Percentiles rank a stretch among this genome's conserved stretches.
Conservation (phyloP, 768 basidiomycete genomes). For the Podaxis sp. region DNA sequence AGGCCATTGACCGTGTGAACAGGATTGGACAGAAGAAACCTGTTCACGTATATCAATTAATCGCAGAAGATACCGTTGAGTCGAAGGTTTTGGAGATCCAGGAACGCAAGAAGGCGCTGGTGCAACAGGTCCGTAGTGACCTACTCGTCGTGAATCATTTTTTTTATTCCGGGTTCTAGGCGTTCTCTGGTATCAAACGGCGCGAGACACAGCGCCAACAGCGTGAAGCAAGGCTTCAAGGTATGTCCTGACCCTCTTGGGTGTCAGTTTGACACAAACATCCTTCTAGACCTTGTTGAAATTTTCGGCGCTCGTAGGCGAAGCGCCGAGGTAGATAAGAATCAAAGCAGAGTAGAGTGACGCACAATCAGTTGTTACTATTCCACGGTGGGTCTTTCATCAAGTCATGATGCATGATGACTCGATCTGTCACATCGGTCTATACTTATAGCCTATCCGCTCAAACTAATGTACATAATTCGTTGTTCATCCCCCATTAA, state of each 20-base stretch:
- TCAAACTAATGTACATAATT: neutral
- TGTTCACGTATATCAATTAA: constrained; percentile 85
- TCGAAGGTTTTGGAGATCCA: constrained; percentile 87
- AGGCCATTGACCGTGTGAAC: constrained; percentile 79
- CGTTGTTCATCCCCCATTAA: neutral
- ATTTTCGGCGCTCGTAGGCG: constrained; percentile 27
- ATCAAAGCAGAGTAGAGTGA: neutral
- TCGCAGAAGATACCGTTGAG: constrained; percentile 87
- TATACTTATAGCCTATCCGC: neutral
- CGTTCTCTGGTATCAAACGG: constrained; percentile 78
- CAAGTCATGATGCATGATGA: neutral
- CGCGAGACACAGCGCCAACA: constrained; percentile 73
- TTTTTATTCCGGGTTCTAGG: constrained; percentile 35
- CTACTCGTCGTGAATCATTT: neutral
- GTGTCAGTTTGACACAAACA: neutral
- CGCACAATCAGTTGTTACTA: too few species aligned
- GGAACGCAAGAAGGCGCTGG: constrained; percentile 74
- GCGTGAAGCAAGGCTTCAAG: constrained; percentile 79
- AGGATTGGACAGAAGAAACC: constrained; percentile 81
- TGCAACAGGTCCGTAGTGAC: constrained; percentile 54
- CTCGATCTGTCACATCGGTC: neutral
- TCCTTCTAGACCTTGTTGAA: constrained; percentile 51
- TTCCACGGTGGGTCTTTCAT: too few species aligned
- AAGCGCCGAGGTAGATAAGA: neutral
- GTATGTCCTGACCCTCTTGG: constrained; percentile 28